These are phyloP conservation scores for Jamesozyma lodderae DNA, from an alignment of 805 yeast genomes.

Conservation along the genomic window DNA sequence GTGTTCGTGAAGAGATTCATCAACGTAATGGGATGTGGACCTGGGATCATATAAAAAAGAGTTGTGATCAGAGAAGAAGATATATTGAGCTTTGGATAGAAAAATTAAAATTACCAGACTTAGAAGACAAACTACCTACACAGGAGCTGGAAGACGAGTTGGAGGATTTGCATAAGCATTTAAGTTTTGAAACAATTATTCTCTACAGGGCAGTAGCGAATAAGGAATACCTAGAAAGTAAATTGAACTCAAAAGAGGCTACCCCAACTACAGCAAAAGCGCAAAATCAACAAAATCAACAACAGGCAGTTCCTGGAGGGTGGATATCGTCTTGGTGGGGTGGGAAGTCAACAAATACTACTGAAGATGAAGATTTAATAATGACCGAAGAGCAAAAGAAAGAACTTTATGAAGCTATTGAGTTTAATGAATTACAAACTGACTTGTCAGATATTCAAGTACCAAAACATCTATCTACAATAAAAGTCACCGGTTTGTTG, in stretches of 20 bases:
- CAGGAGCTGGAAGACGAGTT: conserved; percentile 35
- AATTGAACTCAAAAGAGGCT: conserved; percentile 18
- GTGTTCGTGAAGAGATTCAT: conserved; percentile 71
- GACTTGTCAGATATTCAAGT: conserved; percentile 42
- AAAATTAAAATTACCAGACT: conserved; percentile 35
- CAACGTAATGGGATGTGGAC: conserved; percentile 75
- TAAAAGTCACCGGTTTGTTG: conserved; percentile 59
- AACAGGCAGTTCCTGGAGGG: conserved; percentile 31
- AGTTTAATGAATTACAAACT: conserved; percentile 55
- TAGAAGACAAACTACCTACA: conserved; percentile 28
- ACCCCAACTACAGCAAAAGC: conserved; percentile 8
- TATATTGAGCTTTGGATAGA: conserved; percentile 63
- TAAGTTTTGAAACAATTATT: conserved; percentile 70
- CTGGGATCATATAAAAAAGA: conserved; percentile 69
- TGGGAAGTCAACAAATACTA: conserved; percentile 12
- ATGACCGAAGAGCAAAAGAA: conserved; percentile 81
- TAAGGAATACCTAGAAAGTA: conserved; percentile 52
- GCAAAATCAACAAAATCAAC: conserved; percentile 6
- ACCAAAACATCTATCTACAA: conserved; percentile 64
- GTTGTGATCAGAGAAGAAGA: conserved; percentile 61
- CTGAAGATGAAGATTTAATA: conserved; percentile 33
- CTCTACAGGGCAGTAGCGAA: conserved; percentile 78
- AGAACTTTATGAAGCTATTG: conserved; percentile 89
- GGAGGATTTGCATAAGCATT: conserved; percentile 44
- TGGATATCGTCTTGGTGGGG: conserved; percentile 65